Evolutionary conservation across 805 yeast species (phyloP), one percentile per base, ranked within the genome.

Genomic region (Ogataea thermomethanolica): DNA sequence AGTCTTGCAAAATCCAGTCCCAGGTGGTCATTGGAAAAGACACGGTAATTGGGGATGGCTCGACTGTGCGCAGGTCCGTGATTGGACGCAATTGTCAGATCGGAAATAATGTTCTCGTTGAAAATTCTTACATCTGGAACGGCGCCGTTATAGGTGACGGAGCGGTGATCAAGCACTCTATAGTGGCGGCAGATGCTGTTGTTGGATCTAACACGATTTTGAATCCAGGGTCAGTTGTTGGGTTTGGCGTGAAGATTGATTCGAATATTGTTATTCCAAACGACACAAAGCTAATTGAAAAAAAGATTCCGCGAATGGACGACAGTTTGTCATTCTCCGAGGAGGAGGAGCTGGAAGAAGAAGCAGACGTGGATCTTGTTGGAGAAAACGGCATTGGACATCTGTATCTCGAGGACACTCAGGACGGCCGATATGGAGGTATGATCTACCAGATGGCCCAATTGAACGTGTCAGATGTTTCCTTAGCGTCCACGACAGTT

Each of bases 41-140:
- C 37, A 73, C 96, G 0, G 69, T 67, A 29, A 81, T 93, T 51
- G 95, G 95, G 29, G 89, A 84, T 49, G 80, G 82, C 12, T 68
- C 95, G 0, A 48, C 54, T 4, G 72, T 93, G 28, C 71, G 71
- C 41, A 78, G 80, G 38, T 80, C 95, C 17, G 84, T 85, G 3
- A 79, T 93, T 58, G 99, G 99, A 6, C 78, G 91, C 49, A 74
- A 83, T 46, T 90, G 96, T 64, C 74, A 67, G 40, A 87, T 93
- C 52, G 98, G 97, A 23, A 73, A 78, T 37, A 81, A 85, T 52
- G 93, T 84, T 17, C 61, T 49, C 2, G 78, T 93, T 33, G 73
- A 67, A 33, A 81, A 86, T 54, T 80, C 95, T 13, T 90, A 85
- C 57, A 75, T 93, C 33, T 91, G 96, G 95, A 95, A 88, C 53